Conservation (phyloP, 495 filamentous ascomycete genomes). For the Hamigera avellanea region DNA sequence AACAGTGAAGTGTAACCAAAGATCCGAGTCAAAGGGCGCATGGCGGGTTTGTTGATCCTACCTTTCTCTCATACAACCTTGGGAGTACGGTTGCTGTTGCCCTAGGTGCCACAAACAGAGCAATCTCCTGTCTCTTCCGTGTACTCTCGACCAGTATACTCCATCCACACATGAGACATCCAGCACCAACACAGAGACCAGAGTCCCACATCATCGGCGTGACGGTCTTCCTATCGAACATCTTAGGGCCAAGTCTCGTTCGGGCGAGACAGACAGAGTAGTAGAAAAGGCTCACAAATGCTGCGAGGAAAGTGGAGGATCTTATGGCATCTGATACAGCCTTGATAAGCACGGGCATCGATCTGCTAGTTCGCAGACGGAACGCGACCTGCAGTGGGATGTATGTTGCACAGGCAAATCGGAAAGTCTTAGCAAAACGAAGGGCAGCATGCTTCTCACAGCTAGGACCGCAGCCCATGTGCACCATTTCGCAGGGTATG, state of each 20-base stretch:
- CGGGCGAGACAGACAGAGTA: constrained; percentile 79
- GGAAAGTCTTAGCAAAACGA: constrained; percentile 61
- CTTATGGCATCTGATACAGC: constrained; percentile 52
- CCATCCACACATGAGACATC: constrained; percentile 76
- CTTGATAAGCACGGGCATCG: constrained; percentile 19
- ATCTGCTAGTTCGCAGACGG: constrained; percentile 43
- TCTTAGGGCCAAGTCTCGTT: constrained; percentile 62
- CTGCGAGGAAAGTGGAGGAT: constrained; percentile 72
- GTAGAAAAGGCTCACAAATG: constrained; percentile 76
- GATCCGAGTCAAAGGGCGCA: constrained; percentile 2
- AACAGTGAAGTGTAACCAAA: constrained; percentile 14
- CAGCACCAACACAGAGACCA: constrained; percentile 62
- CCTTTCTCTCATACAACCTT: constrained; percentile 54
- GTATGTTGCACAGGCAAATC: constrained; percentile 68
- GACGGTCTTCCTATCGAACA: constrained; percentile 44
- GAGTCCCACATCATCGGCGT: constrained; percentile 50
- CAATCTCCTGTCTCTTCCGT: constrained; percentile 62
- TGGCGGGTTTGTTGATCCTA: constrained; percentile 16
- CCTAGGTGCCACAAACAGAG: constrained; percentile 75
- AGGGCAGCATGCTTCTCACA: constrained; percentile 70
- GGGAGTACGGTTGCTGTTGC: constrained; percentile 71
- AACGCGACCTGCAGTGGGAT: constrained; percentile 64
- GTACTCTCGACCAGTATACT: constrained; percentile 67
- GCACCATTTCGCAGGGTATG: constrained; percentile 80
- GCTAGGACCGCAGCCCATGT: constrained; percentile 64